Evolutionary conservation across 352 stramenopile species (phyloP).

Genomic region (Globisporangium echinulatum): DNA sequence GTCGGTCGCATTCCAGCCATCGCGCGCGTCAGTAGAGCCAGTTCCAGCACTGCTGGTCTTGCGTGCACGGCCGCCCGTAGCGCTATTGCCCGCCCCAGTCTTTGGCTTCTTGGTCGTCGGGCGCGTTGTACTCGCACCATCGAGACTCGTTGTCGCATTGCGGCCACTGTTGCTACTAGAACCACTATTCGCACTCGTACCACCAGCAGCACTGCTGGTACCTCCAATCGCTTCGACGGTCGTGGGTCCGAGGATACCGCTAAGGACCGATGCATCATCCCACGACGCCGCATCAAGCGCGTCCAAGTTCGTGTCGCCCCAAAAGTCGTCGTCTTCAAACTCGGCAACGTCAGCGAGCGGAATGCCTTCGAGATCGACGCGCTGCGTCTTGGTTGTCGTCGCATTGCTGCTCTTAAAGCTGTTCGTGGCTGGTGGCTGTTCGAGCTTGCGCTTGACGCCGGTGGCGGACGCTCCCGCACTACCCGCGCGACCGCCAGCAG

Average conservation of each 20-base stretch:
- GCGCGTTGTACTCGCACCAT: constrained; percentile 17
- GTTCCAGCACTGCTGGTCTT: constrained; percentile 26
- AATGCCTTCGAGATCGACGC: constrained; percentile 72
- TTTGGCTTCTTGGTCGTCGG: constrained; percentile 58
- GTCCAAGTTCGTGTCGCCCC: constrained; percentile 83
- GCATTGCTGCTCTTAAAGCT: not conserved
- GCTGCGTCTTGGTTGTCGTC: constrained; percentile 56
- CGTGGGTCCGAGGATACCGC: constrained; percentile 41
- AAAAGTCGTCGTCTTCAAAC: constrained; percentile 82
- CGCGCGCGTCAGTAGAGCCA: constrained; percentile 10
- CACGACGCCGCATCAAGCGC: constrained; percentile 76
- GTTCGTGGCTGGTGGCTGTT: constrained; percentile 23
- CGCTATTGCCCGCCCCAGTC: constrained; percentile 10
- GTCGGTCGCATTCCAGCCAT: constrained; percentile 65
- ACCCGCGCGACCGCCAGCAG: constrained; percentile 1
- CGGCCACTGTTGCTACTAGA: constrained; percentile 13
- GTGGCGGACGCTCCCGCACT: constrained; percentile 10
- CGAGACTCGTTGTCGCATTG: constrained; percentile 13
- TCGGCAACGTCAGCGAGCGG: constrained; percentile 61
- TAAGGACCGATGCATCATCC: constrained; percentile 71
- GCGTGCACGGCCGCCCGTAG: constrained; percentile 14
- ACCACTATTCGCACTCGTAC: constrained; percentile 4
- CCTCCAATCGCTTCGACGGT: constrained; percentile 19
- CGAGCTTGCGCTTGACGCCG: constrained; percentile 65
- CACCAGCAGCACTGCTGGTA: not conserved